Base-by-base conservation (phyloP, 2,329 filamentous ascomycete species). In the Clarireedia paspali region DNA sequence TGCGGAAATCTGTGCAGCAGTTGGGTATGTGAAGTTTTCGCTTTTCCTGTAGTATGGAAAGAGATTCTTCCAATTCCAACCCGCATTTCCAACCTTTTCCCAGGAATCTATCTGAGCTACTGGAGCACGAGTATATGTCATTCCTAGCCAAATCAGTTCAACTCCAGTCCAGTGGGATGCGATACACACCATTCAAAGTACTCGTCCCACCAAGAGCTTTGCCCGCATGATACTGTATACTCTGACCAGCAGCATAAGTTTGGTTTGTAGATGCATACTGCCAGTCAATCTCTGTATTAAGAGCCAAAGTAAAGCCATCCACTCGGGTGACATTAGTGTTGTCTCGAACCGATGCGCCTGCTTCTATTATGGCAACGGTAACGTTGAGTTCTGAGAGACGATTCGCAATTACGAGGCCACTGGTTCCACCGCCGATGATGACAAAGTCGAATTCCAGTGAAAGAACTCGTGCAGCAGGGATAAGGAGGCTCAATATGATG, bases 41-140 rank as follows among this genome's bases (percentile, higher is more conserved):
- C 57, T 71, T 59, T 75, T 75, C 23, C 66, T 67, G 55, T 76
- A 70, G 53, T 76, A 77, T 2, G 71, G 73, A 2, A 70, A 63
- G n/a, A 77, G 63, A n/a, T 63, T 63, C 17, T 71, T 61, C 63
- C 70, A 73, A n/a, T 66, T 67, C 74, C 73, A 77, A 10, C 72
- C 73, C 1, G 65, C 57, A 40, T 75, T 75, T 0, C 74, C 74
- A n/a, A 76, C 56, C 1, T 59, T 61, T 30, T 66, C 66, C 74
- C 75, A 77, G 20, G 76, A 74, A 77, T 56, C 71, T 67, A 50
- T 78, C 70, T 63, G 17, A 70, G 38, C 24, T 15, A 57, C 56
- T 30, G 58, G 46, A n/a, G 59, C 60, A 30, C 59, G 55, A 5
- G 59, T 47, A 50, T 57, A 62, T 34, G 57, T 62, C 62, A 61